Percentiles rank a stretch among this genome's conserved stretches.
Conservation (phyloP, 108 stramenopile species). For the Cyclotella atomus region DNA sequence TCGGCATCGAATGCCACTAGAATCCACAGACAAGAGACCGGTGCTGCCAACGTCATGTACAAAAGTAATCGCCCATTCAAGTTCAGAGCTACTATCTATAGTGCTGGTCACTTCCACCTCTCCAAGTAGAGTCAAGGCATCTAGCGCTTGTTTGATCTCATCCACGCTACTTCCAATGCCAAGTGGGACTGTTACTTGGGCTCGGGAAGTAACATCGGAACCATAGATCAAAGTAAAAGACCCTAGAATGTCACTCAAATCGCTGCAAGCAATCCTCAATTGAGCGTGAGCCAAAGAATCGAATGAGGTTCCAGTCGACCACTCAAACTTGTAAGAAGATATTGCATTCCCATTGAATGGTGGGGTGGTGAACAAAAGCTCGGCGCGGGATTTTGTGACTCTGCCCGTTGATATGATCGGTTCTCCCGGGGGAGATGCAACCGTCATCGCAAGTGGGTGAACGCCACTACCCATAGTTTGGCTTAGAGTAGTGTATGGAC, state of each 20-base stretch:
- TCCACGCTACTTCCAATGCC: constrained; percentile 23
- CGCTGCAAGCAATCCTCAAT: constrained; percentile 30
- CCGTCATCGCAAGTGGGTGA: constrained; percentile 24
- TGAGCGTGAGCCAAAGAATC: constrained; percentile 9
- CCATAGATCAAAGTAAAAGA: constrained; percentile 32
- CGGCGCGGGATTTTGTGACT: constrained; percentile 43
- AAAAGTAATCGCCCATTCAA: constrained; percentile 33
- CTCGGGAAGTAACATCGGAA: constrained; percentile 2
- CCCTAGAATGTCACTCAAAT: constrained; percentile 34
- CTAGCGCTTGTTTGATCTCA: constrained; percentile 24
- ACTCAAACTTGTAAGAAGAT: constrained; percentile 59
- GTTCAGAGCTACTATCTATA: constrained; percentile 16
- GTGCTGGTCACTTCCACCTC: constrained; percentile 22
- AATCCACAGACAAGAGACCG: constrained; percentile 22
- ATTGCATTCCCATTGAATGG: constrained; percentile 38
- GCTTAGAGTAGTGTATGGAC: constrained; percentile 38
- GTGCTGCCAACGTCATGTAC: constrained; percentile 22
- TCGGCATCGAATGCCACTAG: constrained; percentile 37
- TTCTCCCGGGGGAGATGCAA: constrained; percentile 30
- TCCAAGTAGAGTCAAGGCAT: constrained; percentile 15
- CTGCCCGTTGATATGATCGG: constrained; percentile 21
- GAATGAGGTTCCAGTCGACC: constrained; percentile 50
- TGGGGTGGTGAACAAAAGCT: constrained; percentile 36
- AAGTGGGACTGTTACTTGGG: constrained; percentile 23
- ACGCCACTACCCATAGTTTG: constrained; percentile 34